Evolutionary conservation across 2,329 filamentous ascomycete genomes (phyloP).

Genomic region (Dichotomopilus funicola): DNA sequence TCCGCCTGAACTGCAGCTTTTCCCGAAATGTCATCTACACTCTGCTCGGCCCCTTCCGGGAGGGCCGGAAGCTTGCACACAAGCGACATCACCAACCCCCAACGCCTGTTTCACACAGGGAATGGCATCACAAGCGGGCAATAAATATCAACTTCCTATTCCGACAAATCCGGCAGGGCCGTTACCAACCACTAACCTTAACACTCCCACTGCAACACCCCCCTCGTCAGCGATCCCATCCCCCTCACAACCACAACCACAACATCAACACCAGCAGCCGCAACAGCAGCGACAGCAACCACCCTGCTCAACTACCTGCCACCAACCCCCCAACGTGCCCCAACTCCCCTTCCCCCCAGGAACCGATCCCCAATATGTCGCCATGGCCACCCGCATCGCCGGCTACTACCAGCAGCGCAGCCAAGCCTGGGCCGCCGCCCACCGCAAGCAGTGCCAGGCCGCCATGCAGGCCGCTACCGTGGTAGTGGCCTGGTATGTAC

Average conservation of each 20-base stretch:
- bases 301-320: background rate
- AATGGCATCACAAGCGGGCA: background rate
- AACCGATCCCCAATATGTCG: slow-evolving; percentile 37
- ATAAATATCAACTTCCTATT: background rate
- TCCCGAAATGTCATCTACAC: slow-evolving; percentile 24
- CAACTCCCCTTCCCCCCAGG: background rate
- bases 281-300: background rate
- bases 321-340: background rate
- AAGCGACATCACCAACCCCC: background rate
- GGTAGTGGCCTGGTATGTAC: slow-evolving; percentile 44
- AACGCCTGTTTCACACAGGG: background rate
- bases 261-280: background rate
- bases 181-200: background rate
- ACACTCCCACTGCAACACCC: background rate
- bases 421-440: slow-evolving; percentile 41
- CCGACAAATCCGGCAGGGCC: background rate
- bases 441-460: slow-evolving; percentile 42
- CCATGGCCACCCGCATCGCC: slow-evolving; percentile 42
- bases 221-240: background rate
- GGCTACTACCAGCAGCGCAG: slow-evolving; percentile 44
- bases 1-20: slow-evolving; percentile 33
- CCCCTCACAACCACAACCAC: background rate
- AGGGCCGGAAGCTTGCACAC: background rate
- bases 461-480: slow-evolving; percentile 45
- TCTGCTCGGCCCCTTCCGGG: slow-evolving; percentile 15